Evolutionary conservation across 2,329 filamentous ascomycete species (phyloP).

Genomic region (Elsinoe ampelina): DNA sequence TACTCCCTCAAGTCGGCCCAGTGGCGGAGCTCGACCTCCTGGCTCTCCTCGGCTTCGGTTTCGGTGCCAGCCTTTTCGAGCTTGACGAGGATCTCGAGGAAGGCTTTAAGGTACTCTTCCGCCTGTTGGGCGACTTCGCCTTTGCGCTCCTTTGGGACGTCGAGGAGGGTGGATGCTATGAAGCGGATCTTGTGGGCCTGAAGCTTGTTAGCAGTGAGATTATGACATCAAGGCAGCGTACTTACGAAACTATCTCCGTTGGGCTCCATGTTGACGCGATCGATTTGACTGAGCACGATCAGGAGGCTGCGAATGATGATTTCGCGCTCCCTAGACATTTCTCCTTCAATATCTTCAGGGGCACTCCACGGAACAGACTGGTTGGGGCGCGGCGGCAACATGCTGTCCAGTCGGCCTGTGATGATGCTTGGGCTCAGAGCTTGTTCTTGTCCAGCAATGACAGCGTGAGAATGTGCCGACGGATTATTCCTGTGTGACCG

Average conservation of each 20-base stretch:
- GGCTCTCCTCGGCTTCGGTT: conserved; percentile 32
- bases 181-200: conserved; percentile 76
- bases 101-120: conserved; percentile 61
- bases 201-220: conserved; percentile 21
- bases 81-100: conserved; percentile 65
- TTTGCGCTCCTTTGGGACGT: conserved; percentile 47
- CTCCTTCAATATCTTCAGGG: conserved; percentile 45
- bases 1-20: conserved; percentile 76
- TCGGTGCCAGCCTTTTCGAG: conserved; percentile 50
- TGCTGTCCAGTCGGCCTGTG: conserved; percentile 29
- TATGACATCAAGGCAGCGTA: conserved; percentile 18
- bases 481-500: conserved; percentile 40
- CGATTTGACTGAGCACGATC: conserved; percentile 64
- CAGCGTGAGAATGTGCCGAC: conserved; percentile 31
- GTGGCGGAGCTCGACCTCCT: conserved; percentile 64
- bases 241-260: conserved; percentile 56
- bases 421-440: conserved; percentile 26
- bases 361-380: conserved; percentile 21
- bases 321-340: conserved; percentile 68
- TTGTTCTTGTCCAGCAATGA: conserved; percentile 14
- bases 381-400: conserved; percentile 27
- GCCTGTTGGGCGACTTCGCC: conserved; percentile 47
- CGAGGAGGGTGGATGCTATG: conserved; percentile 70
- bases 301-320: conserved; percentile 74
- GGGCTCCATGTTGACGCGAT: conserved; percentile 74